phyloP scores from a whole-genome alignment of 495 filamentous ascomycete species.

The Geopyxis carbonaria region DNA sequence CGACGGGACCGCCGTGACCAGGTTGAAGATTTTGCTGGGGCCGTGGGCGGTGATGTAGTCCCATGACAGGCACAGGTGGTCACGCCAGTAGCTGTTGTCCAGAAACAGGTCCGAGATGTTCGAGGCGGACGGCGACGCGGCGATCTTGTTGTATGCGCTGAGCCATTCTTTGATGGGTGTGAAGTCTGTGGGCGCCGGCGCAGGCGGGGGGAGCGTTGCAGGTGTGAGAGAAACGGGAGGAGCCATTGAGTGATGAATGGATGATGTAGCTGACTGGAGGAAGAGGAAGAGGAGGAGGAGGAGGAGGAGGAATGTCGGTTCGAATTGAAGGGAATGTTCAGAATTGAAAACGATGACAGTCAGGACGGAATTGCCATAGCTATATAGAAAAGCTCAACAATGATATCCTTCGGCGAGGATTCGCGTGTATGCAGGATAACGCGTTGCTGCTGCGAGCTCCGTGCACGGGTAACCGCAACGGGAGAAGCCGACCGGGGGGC shows the following conservation, averaged over 20 bases:
- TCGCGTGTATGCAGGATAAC: too few relatives aligned
- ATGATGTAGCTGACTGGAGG: too few relatives aligned
- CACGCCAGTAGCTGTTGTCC: constrained; percentile 44
- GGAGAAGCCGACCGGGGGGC: too few relatives aligned
- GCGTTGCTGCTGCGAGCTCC: too few relatives aligned
- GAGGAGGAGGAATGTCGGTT: too few relatives aligned
- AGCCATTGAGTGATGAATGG: constrained; percentile 3
- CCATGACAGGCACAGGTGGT: constrained; percentile 45
- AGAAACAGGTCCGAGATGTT: constrained; percentile 31
- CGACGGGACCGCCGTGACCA: constrained; percentile 28
- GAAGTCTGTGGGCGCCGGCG: neutral
- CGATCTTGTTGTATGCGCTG: neutral
- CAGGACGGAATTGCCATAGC: too few relatives aligned
- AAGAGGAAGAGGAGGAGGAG: too few relatives aligned
- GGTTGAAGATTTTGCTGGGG: constrained; percentile 32
- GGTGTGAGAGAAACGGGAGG: constrained; percentile 1
- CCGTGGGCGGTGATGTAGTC: constrained; percentile 43
- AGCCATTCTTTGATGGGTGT: constrained; percentile 1
- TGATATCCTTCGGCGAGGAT: too few relatives aligned
- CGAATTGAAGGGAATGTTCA: too few relatives aligned
- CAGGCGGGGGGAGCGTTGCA: neutral
- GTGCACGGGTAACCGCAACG: too few relatives aligned
- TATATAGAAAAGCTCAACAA: too few relatives aligned
- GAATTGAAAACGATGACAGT: too few relatives aligned
- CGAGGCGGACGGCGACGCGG: neutral